Percentiles rank a stretch among this genome's conserved stretches.
Evolutionary conservation across 495 filamentous ascomycete genomes (phyloP).

Genomic region (Mytilinidion resinicola): DNA sequence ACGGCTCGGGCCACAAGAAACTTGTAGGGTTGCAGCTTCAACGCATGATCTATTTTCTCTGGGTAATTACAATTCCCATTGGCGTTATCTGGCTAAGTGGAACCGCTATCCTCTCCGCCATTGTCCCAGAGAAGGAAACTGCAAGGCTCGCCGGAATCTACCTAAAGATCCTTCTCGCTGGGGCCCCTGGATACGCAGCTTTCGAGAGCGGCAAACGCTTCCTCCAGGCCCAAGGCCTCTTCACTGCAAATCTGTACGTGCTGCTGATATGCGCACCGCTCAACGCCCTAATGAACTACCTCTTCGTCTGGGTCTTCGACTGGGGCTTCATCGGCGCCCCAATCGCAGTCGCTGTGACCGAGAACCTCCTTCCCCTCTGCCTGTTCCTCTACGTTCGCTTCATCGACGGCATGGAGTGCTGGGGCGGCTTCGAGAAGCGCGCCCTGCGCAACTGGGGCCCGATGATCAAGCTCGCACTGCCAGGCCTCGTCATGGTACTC

Average conservation of each 20-base stretch:
- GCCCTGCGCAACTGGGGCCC: slow-evolving; percentile 78
- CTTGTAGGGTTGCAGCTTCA: slow-evolving; percentile 67
- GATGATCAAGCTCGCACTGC: slow-evolving; percentile 79
- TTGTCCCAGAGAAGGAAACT: slow-evolving; percentile 57
- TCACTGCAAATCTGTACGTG: slow-evolving; percentile 60
- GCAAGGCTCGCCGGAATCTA: slow-evolving; percentile 62
- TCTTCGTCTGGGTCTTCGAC: slow-evolving; percentile 65
- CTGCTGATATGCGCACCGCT: slow-evolving; percentile 59
- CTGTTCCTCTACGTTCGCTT: slow-evolving; percentile 65
- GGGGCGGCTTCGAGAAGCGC: slow-evolving; percentile 68
- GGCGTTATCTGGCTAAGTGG: slow-evolving; percentile 53
- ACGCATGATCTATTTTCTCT: slow-evolving; percentile 62
- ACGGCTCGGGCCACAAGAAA: slow-evolving; percentile 59
- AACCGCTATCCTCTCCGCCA: slow-evolving; percentile 46
- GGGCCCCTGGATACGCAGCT: slow-evolving; percentile 60
- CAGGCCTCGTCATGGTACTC: slow-evolving; percentile 85
- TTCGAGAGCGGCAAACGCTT: slow-evolving; percentile 70
- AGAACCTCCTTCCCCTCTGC: slow-evolving; percentile 70
- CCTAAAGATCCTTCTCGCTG: slow-evolving; percentile 56
- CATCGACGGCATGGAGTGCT: slow-evolving; percentile 55
- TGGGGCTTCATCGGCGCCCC: slow-evolving; percentile 83
- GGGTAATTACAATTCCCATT: slow-evolving; percentile 57
- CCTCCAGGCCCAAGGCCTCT: slow-evolving; percentile 65
- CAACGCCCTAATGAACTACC: slow-evolving; percentile 61
- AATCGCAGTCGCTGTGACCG: slow-evolving; percentile 73